Conservation (phyloP, 75 land plant species). For the Gnetum montanum region DNA sequence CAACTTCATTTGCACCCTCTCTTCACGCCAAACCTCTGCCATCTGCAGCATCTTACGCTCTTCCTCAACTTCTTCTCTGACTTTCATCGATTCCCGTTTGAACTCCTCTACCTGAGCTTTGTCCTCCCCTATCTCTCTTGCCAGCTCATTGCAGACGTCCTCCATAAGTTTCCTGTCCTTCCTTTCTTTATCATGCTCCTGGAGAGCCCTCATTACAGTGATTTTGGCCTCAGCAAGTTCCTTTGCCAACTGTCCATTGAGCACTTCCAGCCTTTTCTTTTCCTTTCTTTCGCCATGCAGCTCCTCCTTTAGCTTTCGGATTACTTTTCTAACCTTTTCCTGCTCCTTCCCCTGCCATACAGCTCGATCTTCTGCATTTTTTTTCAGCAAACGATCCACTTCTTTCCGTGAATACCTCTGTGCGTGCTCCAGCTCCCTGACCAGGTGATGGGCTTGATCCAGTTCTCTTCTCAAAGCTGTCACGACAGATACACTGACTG, state of each 20-base stretch:
- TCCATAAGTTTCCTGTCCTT: slow-evolving; percentile 77
- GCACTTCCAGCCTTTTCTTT: slow-evolving; percentile 39
- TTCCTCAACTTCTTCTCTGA: slow-evolving; percentile 85
- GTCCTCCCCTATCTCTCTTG: slow-evolving; percentile 92
- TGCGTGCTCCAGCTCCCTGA: slow-evolving; percentile 64
- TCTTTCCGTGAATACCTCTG: slow-evolving; percentile 50
- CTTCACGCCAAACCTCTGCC: slow-evolving; percentile 99
- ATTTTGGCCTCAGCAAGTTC: slow-evolving; percentile 77
- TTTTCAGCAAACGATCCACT: slow-evolving; percentile 65
- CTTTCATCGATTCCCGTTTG: slow-evolving; percentile 60
- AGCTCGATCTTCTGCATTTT: slow-evolving; percentile 60
- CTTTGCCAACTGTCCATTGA: slow-evolving; percentile 65
- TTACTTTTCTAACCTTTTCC: slow-evolving; percentile 48
- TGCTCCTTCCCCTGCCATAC: slow-evolving; percentile 68
- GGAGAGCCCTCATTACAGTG: slow-evolving; percentile 42
- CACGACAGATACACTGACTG: slow-evolving; percentile 24
- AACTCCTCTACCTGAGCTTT: slow-evolving; percentile 76
- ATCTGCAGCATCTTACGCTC: slow-evolving; percentile 95
- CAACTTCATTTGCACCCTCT: slow-evolving; percentile 96
- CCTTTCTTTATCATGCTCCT: slow-evolving; percentile 83
- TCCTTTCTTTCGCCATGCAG: slow-evolving; percentile 56
- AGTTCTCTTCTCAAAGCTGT: slow-evolving; percentile 55
- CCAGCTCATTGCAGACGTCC: slow-evolving; percentile 93
- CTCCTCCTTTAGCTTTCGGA: slow-evolving; percentile 49
- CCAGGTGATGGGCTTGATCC: slow-evolving; percentile 40